phyloP scores from a whole-genome alignment of 2,329 filamentous ascomycete genomes.

The Thelonectria rubi region DNA sequence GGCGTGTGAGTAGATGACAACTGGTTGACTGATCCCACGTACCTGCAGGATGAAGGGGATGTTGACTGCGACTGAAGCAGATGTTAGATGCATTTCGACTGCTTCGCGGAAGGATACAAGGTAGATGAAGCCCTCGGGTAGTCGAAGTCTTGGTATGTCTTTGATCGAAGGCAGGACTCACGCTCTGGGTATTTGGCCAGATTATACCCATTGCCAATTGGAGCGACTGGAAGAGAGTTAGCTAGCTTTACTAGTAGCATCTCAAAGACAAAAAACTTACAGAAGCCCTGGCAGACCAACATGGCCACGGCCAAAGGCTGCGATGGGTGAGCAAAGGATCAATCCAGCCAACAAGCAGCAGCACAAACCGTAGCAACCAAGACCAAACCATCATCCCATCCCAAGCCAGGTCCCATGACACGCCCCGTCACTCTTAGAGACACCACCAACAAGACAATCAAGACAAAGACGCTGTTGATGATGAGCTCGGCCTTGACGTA shows the following conservation, averaged over 20 bases:
- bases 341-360: too few species aligned
- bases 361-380: slow-evolving; percentile 39
- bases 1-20: background rate
- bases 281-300: slow-evolving; percentile 42
- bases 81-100: background rate
- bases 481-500: slow-evolving; percentile 43
- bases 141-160: background rate
- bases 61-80: slow-evolving; percentile 31
- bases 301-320: slow-evolving; percentile 41
- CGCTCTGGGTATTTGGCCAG: slow-evolving; percentile 29
- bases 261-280: slow-evolving; percentile 21
- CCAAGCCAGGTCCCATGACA: slow-evolving; percentile 45
- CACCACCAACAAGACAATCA: slow-evolving; percentile 43
- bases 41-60: slow-evolving; percentile 42
- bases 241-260: background rate
- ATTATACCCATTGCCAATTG: slow-evolving; percentile 39
- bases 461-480: slow-evolving; percentile 45
- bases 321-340: slow-evolving; percentile 14
- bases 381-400: slow-evolving; percentile 46
- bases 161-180: slow-evolving; percentile 23
- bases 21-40: background rate
- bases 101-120: too few species aligned
- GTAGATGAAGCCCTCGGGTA: background rate
- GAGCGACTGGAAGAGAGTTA: slow-evolving; percentile 27
- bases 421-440: slow-evolving; percentile 41